Conservation (phyloP, 768 basidiomycete species). For the Kwoniella newhampshirensis region DNA sequence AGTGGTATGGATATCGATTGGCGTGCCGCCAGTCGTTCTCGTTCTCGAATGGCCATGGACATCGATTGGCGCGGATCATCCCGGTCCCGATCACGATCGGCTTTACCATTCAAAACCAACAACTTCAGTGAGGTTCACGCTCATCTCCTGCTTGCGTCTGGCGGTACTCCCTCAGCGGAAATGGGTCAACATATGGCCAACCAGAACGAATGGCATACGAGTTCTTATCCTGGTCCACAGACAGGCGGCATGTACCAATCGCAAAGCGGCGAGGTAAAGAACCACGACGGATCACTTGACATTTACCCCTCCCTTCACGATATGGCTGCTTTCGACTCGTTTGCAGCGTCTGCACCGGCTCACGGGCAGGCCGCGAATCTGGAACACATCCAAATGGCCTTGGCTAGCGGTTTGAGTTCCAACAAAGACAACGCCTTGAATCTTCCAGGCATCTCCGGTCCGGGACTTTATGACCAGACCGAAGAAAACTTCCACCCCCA, state of each 20-base stretch:
- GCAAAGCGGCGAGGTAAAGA: neutral
- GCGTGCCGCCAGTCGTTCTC: conserved; percentile 70
- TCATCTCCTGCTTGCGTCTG: conserved; percentile 45
- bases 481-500: conserved; percentile 52
- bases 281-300: conserved; percentile 18
- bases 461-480: conserved; percentile 44
- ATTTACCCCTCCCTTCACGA: conserved; percentile 30
- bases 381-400: conserved; percentile 22
- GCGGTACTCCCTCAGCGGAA: conserved; percentile 14
- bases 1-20: conserved; percentile 51
- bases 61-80: conserved; percentile 77
- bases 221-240: neutral
- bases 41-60: conserved; percentile 77
- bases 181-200: conserved; percentile 16
- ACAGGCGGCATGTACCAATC: too few species aligned
- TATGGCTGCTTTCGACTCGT: conserved; percentile 38
- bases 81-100: conserved; percentile 59
- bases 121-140: conserved; percentile 51
- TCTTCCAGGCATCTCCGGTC: conserved; percentile 50
- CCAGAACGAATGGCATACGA: conserved; percentile 3
- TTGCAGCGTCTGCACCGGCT: conserved; percentile 34
- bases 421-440: conserved; percentile 16
- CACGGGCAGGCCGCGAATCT: conserved; percentile 14
- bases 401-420: conserved; percentile 17
- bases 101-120: conserved; percentile 55